A percentile compares a stretch with the other conserved stretches of the same genome.
These are phyloP conservation scores for Fusarium sororula DNA, from an alignment of 2,329 filamentous ascomycete genomes.

Conservation along the genomic window DNA sequence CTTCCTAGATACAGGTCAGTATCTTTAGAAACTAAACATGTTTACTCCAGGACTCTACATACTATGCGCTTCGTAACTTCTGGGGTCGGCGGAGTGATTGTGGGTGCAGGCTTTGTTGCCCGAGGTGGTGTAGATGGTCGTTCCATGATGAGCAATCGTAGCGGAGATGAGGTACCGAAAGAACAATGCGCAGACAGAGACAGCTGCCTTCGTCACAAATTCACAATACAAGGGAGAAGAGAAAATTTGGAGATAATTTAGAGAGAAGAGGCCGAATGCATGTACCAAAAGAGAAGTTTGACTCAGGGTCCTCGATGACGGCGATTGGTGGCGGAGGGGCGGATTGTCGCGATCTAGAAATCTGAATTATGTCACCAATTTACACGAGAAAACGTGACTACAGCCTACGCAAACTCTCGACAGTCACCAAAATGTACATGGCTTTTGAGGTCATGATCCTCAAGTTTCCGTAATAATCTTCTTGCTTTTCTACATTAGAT, in stretches of 20 bases:
- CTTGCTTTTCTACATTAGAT: neutral
- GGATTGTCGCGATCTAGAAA: conserved; percentile 34
- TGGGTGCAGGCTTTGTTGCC: conserved; percentile 43
- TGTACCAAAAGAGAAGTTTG: neutral
- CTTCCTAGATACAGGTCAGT: conserved; percentile 67
- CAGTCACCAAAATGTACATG: neutral
- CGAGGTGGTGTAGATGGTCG: conserved; percentile 57
- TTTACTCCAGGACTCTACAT: conserved; percentile 33
- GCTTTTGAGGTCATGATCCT: neutral
- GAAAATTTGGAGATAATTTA: accelerated
- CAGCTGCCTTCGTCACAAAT: neutral
- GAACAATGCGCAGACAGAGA: neutral
- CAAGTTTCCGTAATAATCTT: neutral
- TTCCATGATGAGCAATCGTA: conserved; percentile 51
- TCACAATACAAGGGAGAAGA: neutral
- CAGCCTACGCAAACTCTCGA: neutral
- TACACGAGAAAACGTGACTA: conserved; percentile 47
- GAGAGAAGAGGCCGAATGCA: neutral
- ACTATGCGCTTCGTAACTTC: conserved; percentile 66
- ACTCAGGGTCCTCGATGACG: conserved; percentile 2
- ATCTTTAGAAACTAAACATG: accelerated
- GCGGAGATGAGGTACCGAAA: neutral
- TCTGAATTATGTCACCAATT: conserved; percentile 41
- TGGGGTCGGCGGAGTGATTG: conserved; percentile 60
- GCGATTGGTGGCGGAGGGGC: conserved; percentile 42